Evolutionary conservation across 805 yeast genomes (phyloP), one percentile per base, ranked within the genome.

Genomic region (Candida maris): DNA sequence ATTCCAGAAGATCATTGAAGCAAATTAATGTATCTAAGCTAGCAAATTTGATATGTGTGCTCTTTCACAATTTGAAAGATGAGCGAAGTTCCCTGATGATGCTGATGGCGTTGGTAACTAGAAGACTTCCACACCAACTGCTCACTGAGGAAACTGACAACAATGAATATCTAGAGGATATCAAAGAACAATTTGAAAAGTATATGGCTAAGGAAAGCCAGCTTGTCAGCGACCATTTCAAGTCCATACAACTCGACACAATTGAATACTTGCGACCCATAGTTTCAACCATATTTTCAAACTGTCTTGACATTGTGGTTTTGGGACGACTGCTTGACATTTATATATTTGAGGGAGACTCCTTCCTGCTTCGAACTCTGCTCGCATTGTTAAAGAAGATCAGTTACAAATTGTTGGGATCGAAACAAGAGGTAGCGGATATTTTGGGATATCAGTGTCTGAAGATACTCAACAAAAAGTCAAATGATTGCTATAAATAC

Each of bases 331-430:
- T 81, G 5, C 48, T 82, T 42, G 89, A 82, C 52, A 62, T 81
- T 4, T 69, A 68, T 52, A 52, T 79, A 8, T 79, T 79, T 52
- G 86, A 80, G 51, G 79, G 81, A 6, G 84, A 76, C 45, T 57
- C 70, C 2, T 66, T 79, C 44, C 51, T 81, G 32, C 57, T 77
- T 28, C 66, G 81, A 15, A 67, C 71, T 8, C 62, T 73, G 2
- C 54, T 81, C n/a, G 83, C 77, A 0, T 52, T 79, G 10, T 51
- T 82, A 28, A 64, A 65, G 17, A 62, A 64, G 27, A 58, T 75
- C 14, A 73, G 71, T 30, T 73, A 67, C 39, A 72, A 71, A 46
- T 62, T 81, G 21, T 77, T 67, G 51, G 84, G 79, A 2, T 46
- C 65, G 26, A 62, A 62, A 30, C 48, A 61, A 16, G 85, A 78